These are phyloP conservation scores for Monilinia laxa DNA, from an alignment of 2,329 filamentous ascomycete species.

Conservation along the genomic window DNA sequence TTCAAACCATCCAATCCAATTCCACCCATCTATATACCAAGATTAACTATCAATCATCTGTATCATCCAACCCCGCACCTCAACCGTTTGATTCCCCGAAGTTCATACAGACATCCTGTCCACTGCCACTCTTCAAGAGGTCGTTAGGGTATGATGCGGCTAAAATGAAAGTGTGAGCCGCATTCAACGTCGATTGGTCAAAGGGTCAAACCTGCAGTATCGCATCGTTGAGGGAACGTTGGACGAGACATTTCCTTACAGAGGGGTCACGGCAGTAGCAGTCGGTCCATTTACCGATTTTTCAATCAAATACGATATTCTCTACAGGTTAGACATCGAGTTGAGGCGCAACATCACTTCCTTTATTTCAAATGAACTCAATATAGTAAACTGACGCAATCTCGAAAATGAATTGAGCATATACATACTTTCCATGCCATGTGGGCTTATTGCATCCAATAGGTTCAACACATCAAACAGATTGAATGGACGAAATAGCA, in stretches of 20 bases:
- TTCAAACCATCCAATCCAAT: neutral
- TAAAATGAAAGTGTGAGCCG: slow-evolving; percentile 19
- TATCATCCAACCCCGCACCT: neutral
- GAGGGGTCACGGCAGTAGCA: slow-evolving; percentile 15
- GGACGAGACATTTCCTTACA: slow-evolving; percentile 11
- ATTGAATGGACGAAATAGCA: neutral
- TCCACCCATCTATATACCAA: neutral
- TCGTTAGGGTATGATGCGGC: slow-evolving; percentile 19
- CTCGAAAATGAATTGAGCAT: too few species aligned
- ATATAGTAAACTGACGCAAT: neutral
- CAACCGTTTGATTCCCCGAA: neutral
- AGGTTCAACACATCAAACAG: neutral
- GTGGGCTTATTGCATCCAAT: neutral
- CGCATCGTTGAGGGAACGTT: neutral
- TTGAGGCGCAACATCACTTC: neutral
- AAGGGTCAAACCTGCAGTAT: neutral
- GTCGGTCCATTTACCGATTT: slow-evolving; percentile 14
- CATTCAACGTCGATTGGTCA: slow-evolving; percentile 9
- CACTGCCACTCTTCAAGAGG: slow-evolving; percentile 5
- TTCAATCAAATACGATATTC: neutral
- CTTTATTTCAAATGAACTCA: neutral
- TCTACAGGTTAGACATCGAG: neutral
- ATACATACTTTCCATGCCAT: too few species aligned
- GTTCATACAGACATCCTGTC: neutral
- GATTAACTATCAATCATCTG: neutral